Evolutionary conservation across 2,329 filamentous ascomycete species (phyloP).

Genomic region (Pestalotiopsis sp.): DNA sequence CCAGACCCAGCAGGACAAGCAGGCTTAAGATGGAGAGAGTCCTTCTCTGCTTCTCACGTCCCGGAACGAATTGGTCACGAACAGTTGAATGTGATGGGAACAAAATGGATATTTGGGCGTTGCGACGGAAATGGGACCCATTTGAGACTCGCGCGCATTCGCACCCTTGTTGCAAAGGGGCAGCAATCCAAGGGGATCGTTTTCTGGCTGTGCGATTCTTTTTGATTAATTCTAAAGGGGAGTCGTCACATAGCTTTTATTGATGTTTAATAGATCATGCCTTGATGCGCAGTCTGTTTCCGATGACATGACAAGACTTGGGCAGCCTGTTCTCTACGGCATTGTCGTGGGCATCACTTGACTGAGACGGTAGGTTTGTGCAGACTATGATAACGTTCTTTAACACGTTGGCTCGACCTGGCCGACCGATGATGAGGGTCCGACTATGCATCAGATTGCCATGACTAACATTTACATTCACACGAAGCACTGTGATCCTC

Average conservation of each 20-base stretch:
- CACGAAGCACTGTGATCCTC: no score
- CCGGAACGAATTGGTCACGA: constrained; percentile 11
- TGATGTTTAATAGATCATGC: constrained; percentile 25
- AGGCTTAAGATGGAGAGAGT: constrained; percentile 20
- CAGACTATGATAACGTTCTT: no score
- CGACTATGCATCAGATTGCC: no score
- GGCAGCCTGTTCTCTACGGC: background rate
- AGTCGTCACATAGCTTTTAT: constrained; percentile 19
- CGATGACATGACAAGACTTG: background rate
- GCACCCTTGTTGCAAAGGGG: background rate
- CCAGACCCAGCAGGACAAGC: constrained; percentile 53
- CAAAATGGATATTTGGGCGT: background rate
- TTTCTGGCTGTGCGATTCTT: constrained; percentile 8
- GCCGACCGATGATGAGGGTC: no score
- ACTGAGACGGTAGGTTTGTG: constrained; percentile 24
- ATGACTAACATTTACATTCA: no score
- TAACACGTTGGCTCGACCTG: no score
- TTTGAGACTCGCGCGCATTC: background rate
- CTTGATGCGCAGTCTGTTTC: background rate
- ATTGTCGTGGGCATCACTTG: background rate
- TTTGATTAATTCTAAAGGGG: background rate
- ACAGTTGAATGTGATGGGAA: background rate
- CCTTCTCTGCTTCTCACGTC: background rate
- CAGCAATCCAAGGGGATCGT: constrained; percentile 12
- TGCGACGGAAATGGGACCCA: constrained; percentile 16